phyloP scores from a whole-genome alignment of 2,329 filamentous ascomycete genomes.

The Pezicula carpinea region DNA sequence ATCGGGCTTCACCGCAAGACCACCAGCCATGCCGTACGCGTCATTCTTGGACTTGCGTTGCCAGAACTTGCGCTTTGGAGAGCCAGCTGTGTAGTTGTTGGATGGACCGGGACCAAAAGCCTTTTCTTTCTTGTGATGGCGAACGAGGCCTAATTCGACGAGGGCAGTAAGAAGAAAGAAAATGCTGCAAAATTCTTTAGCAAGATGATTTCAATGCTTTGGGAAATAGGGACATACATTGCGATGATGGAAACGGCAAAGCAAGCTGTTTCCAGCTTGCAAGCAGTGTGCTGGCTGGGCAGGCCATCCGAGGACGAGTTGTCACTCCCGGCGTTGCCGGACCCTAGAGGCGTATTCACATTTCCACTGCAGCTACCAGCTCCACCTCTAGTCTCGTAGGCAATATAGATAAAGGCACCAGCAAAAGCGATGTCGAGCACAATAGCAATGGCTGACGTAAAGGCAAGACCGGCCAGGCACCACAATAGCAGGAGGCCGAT shows the following conservation, averaged over 20 bases:
- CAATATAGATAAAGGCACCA: slow-evolving; percentile 77
- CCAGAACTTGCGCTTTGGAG: slow-evolving; percentile 34
- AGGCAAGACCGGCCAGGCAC: slow-evolving; percentile 68
- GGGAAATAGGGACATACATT: slow-evolving; percentile 48
- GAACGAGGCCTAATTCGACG: slow-evolving; percentile 63
- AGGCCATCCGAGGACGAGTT: slow-evolving; percentile 42
- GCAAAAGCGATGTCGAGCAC: slow-evolving; percentile 73
- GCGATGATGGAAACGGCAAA: slow-evolving; percentile 76
- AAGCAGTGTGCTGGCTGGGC: slow-evolving; percentile 53
- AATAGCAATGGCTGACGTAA: slow-evolving; percentile 70
- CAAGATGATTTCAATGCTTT: not conserved
- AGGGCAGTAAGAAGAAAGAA: slow-evolving; percentile 72
- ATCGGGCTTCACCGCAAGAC: slow-evolving; percentile 23
- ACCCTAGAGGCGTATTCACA: slow-evolving; percentile 66
- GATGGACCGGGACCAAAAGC: slow-evolving; percentile 60
- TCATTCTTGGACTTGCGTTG: slow-evolving; percentile 21
- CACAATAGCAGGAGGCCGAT: slow-evolving; percentile 71
- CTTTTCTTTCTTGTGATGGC: slow-evolving; percentile 71
- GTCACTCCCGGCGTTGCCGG: slow-evolving; percentile 47
- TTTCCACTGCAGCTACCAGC: slow-evolving; percentile 59
- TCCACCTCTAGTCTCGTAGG: slow-evolving; percentile 67
- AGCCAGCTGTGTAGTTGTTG: slow-evolving; percentile 65
- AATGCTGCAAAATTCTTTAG: slow-evolving; percentile 40
- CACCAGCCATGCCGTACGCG: slow-evolving; percentile 16
- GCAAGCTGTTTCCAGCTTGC: slow-evolving; percentile 69